phyloP scores from a whole-genome alignment of 208 protist genomes.

The Phytomonas sp. region DNA sequence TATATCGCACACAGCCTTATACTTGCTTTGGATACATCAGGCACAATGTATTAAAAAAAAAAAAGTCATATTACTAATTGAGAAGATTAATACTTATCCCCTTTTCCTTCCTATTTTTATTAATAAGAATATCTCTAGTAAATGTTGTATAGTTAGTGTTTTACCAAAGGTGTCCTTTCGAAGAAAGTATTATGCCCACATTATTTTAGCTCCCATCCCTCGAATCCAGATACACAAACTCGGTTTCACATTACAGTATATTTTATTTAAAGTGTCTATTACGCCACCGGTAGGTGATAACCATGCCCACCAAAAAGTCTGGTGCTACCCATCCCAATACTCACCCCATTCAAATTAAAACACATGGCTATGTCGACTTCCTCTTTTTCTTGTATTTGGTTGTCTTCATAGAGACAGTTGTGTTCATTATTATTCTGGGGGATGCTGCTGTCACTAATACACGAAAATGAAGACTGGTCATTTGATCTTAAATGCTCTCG shows the following conservation, averaged over 20 bases:
- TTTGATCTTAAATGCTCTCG: conserved; percentile 41
- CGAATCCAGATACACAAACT: background rate
- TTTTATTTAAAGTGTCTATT: background rate
- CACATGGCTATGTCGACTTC: conserved; percentile 71
- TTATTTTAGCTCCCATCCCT: background rate
- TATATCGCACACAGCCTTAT: background rate
- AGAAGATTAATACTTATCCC: background rate
- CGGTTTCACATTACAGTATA: background rate
- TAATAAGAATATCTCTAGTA: background rate
- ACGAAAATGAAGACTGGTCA: conserved; percentile 14
- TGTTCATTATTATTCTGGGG: background rate
- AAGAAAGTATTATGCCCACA: background rate
- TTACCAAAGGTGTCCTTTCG: background rate
- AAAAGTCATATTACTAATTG: background rate
- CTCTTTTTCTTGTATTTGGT: conserved; percentile 18
- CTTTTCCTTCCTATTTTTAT: background rate
- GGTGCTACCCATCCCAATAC: conserved; percentile 56
- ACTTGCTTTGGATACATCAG: background rate
- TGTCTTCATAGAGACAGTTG: conserved; percentile 8
- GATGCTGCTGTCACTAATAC: conserved; percentile 5
- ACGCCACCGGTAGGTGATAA: conserved; percentile 25
- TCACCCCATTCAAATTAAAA: conserved; percentile 50
- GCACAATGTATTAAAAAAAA: background rate
- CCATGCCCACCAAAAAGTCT: conserved; percentile 67
- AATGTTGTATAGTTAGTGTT: background rate